Evolutionary conservation across 192 early-diverging fungal species (phyloP).

Genomic region (Piromyces sp.): DNA sequence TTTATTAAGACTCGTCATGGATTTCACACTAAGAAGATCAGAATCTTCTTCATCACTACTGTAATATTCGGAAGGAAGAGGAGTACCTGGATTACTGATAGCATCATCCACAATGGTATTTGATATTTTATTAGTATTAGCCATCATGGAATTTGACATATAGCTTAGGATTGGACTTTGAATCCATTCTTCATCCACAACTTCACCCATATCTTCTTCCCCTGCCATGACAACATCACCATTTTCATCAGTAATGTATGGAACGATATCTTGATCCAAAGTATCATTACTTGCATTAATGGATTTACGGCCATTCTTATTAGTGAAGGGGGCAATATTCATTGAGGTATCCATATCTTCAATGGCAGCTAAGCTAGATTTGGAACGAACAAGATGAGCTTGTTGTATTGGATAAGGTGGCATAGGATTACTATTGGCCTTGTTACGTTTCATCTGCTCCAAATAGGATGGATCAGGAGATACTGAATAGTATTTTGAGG

Average conservation of each 20-base stretch:
- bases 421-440: conserved; percentile 6
- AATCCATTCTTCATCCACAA: conserved; percentile 27
- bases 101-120: conserved; percentile 4
- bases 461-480: background rate
- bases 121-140: conserved; percentile 13
- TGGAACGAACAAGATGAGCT: background rate
- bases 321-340: conserved; percentile 23
- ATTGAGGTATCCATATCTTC: conserved; percentile 10
- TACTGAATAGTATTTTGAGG: background rate
- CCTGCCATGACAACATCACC: conserved; percentile 11
- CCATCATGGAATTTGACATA: conserved; percentile 20
- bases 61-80: background rate
- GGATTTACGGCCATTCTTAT: conserved; percentile 14
- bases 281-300: conserved; percentile 15
- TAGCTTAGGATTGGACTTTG: conserved; percentile 21
- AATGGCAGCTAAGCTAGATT: background rate
- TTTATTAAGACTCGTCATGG: background rate
- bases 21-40: background rate
- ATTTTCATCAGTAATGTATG: conserved; percentile 43
- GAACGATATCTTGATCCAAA: conserved; percentile 38
- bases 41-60: background rate
- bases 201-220: conserved; percentile 10
- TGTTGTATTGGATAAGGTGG: background rate
- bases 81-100: conserved; percentile 10
- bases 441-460: conserved; percentile 6